These are phyloP conservation scores for Margaritispora aquatica DNA, from an alignment of 495 filamentous ascomycete genomes.

Conservation along the genomic window DNA sequence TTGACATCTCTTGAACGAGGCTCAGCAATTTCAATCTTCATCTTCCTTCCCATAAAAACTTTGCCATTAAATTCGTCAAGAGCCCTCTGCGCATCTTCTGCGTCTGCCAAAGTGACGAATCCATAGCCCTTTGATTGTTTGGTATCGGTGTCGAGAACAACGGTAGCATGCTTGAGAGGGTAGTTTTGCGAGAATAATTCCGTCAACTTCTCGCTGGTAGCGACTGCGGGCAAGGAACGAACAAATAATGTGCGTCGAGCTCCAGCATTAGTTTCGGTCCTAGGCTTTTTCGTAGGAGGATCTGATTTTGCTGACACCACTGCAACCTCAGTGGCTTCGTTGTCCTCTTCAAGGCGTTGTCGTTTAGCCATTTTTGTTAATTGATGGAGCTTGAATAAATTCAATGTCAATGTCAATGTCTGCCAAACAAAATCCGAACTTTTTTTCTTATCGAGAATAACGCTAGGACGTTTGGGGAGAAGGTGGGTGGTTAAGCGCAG, in stretches of 20 bases:
- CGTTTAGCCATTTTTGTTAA: slow-evolving; percentile 26
- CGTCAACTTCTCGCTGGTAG: slow-evolving; percentile 77
- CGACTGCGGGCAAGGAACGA: slow-evolving; percentile 68
- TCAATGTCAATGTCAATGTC: no score
- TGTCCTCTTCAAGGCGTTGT: slow-evolving; percentile 16
- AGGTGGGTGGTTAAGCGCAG: no score
- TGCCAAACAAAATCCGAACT: background rate
- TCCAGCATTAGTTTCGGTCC: slow-evolving; percentile 25
- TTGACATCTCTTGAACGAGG: slow-evolving; percentile 61
- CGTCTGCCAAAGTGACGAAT: slow-evolving; percentile 93
- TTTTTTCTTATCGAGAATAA: slow-evolving; percentile 8
- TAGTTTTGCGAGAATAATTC: slow-evolving; percentile 89
- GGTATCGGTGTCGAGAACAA: slow-evolving; percentile 72
- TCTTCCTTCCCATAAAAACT: slow-evolving; percentile 67
- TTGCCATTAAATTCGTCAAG: slow-evolving; percentile 69
- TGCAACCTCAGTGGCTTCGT: slow-evolving; percentile 1
- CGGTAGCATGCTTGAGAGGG: slow-evolving; percentile 88
- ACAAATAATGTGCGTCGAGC: slow-evolving; percentile 76
- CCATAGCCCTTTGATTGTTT: slow-evolving; percentile 88
- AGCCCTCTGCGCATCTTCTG: slow-evolving; percentile 80
- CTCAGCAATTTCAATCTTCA: slow-evolving; percentile 84
- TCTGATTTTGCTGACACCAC: background rate
- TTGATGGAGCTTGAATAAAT: background rate
- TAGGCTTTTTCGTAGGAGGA: slow-evolving; percentile 15
- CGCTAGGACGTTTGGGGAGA: no score